Conservation (phyloP, 2,329 filamentous ascomycete genomes). For the Aspergillus tamarii region DNA sequence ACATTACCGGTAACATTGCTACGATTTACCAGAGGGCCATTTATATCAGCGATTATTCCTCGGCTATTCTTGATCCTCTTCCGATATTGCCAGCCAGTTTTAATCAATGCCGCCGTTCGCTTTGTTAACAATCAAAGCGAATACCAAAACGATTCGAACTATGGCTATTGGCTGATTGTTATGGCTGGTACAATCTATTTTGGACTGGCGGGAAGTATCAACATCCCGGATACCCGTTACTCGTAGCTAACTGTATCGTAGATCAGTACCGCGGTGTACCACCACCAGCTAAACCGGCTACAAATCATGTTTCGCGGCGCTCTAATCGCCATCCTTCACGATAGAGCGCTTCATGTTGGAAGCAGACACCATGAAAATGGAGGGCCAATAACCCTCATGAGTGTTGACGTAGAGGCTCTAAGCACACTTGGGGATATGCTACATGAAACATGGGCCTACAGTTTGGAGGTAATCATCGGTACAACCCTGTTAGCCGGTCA, state of each 20-base stretch:
- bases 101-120: neutral
- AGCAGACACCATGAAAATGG: neutral
- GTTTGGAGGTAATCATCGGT: neutral
- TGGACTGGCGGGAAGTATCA: neutral
- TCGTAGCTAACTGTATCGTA: neutral
- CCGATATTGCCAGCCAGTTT: neutral
- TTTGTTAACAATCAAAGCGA: neutral
- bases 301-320: neutral
- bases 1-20: neutral
- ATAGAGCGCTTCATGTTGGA: neutral
- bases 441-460: conserved; percentile 5
- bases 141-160: neutral
- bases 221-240: neutral
- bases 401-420: neutral
- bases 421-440: neutral
- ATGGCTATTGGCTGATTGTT: neutral
- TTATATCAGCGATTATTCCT: neutral
- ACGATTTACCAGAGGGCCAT: neutral
- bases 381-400: neutral
- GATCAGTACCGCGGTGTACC: conserved; percentile 1
- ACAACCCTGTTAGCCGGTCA: neutral
- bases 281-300: neutral
- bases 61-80: neutral
- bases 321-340: neutral
- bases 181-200: neutral